These are phyloP conservation scores for Mycena kentingensis DNA, from an alignment of 768 basidiomycete genomes.

Conservation along the genomic window DNA sequence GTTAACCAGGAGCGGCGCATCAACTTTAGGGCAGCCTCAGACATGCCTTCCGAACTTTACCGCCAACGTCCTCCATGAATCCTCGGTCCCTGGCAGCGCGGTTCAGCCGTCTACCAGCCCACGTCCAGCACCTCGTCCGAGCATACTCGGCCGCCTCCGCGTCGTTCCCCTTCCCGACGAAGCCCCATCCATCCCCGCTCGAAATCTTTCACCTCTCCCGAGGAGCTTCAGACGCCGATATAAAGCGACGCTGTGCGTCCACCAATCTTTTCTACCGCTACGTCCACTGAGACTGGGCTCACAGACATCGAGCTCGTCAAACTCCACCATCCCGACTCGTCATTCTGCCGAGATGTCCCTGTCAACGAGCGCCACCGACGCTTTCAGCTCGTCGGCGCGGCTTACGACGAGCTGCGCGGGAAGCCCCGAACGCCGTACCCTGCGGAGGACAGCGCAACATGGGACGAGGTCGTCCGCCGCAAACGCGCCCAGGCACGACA, in stretches of 20 bases:
- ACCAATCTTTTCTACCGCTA: neutral
- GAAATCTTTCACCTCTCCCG: conserved; percentile 52
- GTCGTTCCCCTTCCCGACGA: conserved; percentile 41
- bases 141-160: conserved; percentile 16
- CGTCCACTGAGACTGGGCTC: neutral
- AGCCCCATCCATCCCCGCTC: conserved; percentile 45
- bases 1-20: too few species aligned
- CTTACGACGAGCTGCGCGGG: conserved; percentile 45
- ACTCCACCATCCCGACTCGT: conserved; percentile 53
- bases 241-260: conserved; percentile 49
- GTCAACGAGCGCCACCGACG: conserved; percentile 40
- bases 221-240: conserved; percentile 45
- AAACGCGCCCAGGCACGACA: conserved; percentile 10
- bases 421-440: conserved; percentile 6
- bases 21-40: too few species aligned
- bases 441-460: conserved; percentile 7
- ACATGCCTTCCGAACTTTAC: too few species aligned
- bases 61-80: too few species aligned
- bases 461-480: conserved; percentile 14
- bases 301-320: conserved; percentile 58
- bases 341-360: conserved; percentile 31
- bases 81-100: neutral
- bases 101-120: conserved; percentile 9
- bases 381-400: conserved; percentile 50
- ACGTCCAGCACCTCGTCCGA: conserved; percentile 10